A percentile compares a stretch with the other conserved stretches of the same genome.
These are phyloP conservation scores for Cercospora sp. DNA, from an alignment of 2,329 filamentous ascomycete genomes.

Conservation along the genomic window DNA sequence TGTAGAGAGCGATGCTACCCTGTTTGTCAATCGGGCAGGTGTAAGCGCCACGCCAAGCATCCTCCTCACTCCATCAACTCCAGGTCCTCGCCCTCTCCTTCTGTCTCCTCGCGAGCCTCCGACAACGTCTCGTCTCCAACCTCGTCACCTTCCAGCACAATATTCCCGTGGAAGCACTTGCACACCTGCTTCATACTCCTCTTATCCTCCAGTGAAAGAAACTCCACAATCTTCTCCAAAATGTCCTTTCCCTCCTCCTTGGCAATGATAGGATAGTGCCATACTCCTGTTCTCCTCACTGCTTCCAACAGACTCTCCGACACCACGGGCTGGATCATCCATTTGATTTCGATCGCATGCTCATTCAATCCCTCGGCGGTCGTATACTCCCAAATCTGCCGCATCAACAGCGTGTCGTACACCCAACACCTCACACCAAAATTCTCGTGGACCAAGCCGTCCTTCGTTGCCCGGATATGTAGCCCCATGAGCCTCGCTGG, in stretches of 20 bases:
- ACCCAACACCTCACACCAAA: background rate
- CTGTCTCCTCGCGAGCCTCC: background rate
- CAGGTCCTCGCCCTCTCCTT: background rate
- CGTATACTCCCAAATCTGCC: background rate
- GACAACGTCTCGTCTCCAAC: background rate
- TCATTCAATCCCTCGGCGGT: background rate
- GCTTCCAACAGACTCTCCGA: background rate
- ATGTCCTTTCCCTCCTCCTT: background rate
- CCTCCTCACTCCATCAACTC: background rate
- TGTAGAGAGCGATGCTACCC: background rate
- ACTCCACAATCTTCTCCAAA: background rate
- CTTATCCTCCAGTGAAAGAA: background rate
- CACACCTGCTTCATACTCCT: background rate
- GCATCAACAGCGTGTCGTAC: background rate
- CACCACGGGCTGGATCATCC: too few species aligned
- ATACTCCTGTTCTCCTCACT: background rate
- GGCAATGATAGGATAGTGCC: background rate
- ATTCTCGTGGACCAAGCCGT: background rate
- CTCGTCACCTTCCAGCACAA: background rate
- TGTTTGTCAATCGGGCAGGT: background rate
- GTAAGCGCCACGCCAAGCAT: background rate
- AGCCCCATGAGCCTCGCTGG: background rate
- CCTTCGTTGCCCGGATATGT: background rate
- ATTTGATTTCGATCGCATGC: background rate
- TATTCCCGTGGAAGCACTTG: background rate